Percentiles rank a stretch among this genome's conserved stretches.
Evolutionary conservation across 148 eudicot genomes (phyloP).

Genomic region (Cornus controversa): DNA sequence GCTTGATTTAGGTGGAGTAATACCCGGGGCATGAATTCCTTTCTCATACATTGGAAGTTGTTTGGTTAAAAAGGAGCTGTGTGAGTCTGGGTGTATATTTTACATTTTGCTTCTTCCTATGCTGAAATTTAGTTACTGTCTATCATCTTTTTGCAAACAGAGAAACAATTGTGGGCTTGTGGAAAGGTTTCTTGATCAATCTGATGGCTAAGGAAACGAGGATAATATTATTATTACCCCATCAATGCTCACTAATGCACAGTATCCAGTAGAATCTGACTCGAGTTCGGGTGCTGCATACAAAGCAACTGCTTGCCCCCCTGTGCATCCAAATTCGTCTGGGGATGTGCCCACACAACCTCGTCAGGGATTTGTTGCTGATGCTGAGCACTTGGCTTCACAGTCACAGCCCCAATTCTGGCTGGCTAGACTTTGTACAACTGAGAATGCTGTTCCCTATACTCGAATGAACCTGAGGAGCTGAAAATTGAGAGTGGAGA

Average conservation of each 20-base stretch:
- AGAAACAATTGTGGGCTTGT: constrained; percentile 54
- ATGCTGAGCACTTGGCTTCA: constrained; percentile 44
- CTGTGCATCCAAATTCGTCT: constrained; percentile 35
- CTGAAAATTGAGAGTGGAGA: constrained; percentile 39
- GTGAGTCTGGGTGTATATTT: constrained; percentile 8
- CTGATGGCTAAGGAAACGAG: constrained; percentile 55
- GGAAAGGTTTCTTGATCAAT: constrained; percentile 59
- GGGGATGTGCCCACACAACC: constrained; percentile 24
- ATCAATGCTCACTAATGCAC: constrained; percentile 36
- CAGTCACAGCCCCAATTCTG: constrained; percentile 31
- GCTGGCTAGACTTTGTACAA: constrained; percentile 30
- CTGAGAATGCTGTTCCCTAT: constrained; percentile 44
- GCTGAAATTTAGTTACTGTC: background rate
- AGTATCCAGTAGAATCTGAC: constrained; percentile 48
- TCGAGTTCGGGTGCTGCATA: constrained; percentile 40
- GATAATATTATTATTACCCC: constrained; percentile 35
- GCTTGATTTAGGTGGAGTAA: background rate
- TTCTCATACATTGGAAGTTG: background rate
- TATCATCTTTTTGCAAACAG: constrained; percentile 37
- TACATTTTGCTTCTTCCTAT: background rate
- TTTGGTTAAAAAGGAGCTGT: constrained; percentile 3
- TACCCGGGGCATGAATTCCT: background rate
- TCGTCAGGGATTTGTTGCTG: constrained; percentile 36
- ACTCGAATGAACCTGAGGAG: constrained; percentile 33
- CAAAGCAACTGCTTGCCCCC: constrained; percentile 33